Conservation (phyloP, 371 early-diverging fungal genomes). For the Mortierella sp. region DNA sequence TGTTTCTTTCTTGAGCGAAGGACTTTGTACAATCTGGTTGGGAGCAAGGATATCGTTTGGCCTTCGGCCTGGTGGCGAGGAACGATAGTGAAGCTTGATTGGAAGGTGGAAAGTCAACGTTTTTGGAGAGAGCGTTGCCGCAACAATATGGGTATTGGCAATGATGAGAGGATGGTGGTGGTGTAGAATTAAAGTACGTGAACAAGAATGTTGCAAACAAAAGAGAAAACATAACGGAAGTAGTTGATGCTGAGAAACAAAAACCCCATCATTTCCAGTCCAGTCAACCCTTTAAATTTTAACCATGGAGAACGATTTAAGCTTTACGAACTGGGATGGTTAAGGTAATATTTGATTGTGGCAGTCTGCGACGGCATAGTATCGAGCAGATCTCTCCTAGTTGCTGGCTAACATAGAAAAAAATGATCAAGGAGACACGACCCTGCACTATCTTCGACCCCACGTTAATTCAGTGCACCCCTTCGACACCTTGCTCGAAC, state of each 20-base stretch:
- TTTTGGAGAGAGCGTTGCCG: background rate
- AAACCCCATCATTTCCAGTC: background rate
- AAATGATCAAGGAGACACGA: no score
- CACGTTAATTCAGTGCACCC: no score
- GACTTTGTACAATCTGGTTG: background rate
- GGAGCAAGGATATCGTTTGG: background rate
- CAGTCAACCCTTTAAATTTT: background rate
- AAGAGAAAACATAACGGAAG: background rate
- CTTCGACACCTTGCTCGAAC: no score
- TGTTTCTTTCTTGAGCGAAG: background rate
- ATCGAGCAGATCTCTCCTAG: no score
- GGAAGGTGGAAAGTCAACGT: background rate
- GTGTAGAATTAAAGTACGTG: background rate
- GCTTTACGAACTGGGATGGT: background rate
- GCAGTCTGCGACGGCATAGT: no score
- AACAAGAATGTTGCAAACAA: background rate
- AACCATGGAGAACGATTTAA: background rate
- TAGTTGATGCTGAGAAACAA: background rate
- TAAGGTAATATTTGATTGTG: background rate
- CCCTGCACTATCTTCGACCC: no score
- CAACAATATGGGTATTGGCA: background rate
- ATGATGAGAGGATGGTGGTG: background rate
- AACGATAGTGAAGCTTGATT: background rate
- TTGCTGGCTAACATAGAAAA: no score
- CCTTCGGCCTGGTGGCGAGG: background rate